These are phyloP conservation scores for Fusarium nisikadoi DNA, from an alignment of 2,329 filamentous ascomycete species.

Conservation along the genomic window DNA sequence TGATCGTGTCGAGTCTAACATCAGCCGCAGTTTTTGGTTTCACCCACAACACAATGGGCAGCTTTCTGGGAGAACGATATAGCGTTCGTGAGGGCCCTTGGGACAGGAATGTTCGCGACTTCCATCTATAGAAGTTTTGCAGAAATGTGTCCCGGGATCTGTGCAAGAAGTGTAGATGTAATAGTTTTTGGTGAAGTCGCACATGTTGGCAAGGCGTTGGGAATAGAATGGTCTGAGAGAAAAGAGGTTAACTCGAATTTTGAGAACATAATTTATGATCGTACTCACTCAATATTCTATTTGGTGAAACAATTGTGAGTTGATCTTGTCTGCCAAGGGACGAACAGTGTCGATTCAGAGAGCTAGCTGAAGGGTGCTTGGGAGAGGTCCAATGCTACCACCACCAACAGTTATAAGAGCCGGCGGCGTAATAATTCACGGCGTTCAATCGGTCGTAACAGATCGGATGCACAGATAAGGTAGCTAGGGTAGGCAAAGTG, in stretches of 20 bases:
- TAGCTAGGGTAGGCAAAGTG: constrained; percentile 13
- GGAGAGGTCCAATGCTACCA: background rate
- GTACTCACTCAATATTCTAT: background rate
- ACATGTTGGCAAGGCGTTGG: constrained; percentile 55
- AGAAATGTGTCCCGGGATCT: constrained; percentile 77
- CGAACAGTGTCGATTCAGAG: background rate
- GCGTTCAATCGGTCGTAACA: background rate
- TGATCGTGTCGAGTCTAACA: constrained; percentile 6
- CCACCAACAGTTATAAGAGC: constrained; percentile 2
- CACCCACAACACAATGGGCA: constrained; percentile 60
- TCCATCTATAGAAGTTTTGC: constrained; percentile 75
- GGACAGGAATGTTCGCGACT: constrained; percentile 68
- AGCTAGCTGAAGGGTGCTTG: background rate
- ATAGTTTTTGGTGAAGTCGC: constrained; percentile 78
- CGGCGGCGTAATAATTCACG: background rate
- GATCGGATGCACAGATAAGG: constrained; percentile 1
- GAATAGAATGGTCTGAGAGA: background rate
- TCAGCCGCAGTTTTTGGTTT: constrained; percentile 13
- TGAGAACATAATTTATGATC: background rate
- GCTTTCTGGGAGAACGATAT: constrained; percentile 74
- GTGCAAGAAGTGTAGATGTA: constrained; percentile 79
- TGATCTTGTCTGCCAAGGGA: background rate
- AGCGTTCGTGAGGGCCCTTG: constrained; percentile 76
- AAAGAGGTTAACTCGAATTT: background rate
- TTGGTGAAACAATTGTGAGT: background rate